Evolutionary conservation across 129 eudicot genomes (phyloP).

Genomic region (Artemisia tridentata): DNA sequence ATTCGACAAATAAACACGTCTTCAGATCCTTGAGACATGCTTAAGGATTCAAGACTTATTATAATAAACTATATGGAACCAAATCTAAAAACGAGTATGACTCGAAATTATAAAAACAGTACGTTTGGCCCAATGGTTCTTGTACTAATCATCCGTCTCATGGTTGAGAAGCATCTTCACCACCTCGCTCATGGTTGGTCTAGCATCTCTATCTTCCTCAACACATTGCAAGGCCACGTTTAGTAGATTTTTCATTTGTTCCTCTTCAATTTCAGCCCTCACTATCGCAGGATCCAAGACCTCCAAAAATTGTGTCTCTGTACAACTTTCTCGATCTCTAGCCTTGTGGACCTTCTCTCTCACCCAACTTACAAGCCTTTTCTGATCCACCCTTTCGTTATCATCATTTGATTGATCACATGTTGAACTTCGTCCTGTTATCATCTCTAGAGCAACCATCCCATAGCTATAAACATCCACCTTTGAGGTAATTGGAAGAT

Average conservation of each 20-base stretch:
- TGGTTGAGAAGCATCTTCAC: not conserved
- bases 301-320: not conserved
- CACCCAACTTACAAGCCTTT: not conserved
- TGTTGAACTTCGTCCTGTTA: constrained; percentile 38
- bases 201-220: not conserved
- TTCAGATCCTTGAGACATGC: no score
- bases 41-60: no score
- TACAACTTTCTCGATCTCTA: not conserved
- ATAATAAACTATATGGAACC: no score
- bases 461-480: constrained; percentile 40
- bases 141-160: no score
- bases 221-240: not conserved
- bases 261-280: not conserved
- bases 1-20: no score
- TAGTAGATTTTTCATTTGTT: not conserved
- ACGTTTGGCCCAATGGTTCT: no score
- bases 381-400: not conserved
- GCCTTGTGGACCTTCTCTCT: not conserved
- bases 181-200: not conserved
- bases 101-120: no score
- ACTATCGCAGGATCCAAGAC: not conserved
- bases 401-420: not conserved
- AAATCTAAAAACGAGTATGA: no score
- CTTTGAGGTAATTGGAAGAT: constrained; percentile 35
- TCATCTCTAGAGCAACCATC: constrained; percentile 43